Evolutionary conservation across 345 rosid genomes (phyloP).

Genomic region (Toxicodendron radicans): DNA sequence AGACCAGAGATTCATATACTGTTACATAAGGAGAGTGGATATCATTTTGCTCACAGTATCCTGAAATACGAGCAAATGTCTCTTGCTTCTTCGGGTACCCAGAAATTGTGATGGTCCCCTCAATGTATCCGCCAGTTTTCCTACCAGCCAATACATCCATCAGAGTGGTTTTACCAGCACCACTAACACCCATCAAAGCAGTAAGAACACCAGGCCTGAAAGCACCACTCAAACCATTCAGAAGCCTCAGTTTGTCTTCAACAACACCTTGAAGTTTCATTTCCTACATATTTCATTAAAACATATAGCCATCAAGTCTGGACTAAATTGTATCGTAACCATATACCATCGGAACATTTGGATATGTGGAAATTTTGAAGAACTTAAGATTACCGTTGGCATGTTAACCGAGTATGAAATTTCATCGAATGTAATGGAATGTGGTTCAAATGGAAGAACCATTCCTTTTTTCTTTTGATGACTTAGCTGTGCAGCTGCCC

Average conservation of each 20-base stretch:
- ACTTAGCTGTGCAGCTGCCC: slow-evolving; percentile 15
- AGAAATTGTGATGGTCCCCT: slow-evolving; percentile 45
- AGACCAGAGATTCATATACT: slow-evolving; percentile 50
- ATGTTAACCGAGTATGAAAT: slow-evolving; percentile 69
- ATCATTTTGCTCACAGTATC: slow-evolving; percentile 63
- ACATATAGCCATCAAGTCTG: neutral
- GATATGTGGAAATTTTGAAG: neutral
- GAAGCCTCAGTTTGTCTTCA: slow-evolving; percentile 45
- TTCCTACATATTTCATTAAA: slow-evolving; percentile 32
- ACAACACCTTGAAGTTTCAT: slow-evolving; percentile 44
- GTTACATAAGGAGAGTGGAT: slow-evolving; percentile 61
- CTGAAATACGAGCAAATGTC: slow-evolving; percentile 56
- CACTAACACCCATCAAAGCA: slow-evolving; percentile 59
- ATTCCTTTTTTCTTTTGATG: slow-evolving; percentile 53
- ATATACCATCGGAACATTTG: neutral
- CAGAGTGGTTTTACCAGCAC: slow-evolving; percentile 59
- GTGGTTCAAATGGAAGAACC: slow-evolving; percentile 84
- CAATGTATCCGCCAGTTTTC: slow-evolving; percentile 54
- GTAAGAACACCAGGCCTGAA: slow-evolving; percentile 64
- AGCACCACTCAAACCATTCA: slow-evolving; percentile 51
- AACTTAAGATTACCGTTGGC: slow-evolving; percentile 54
- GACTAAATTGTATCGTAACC: neutral
- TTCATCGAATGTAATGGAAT: slow-evolving; percentile 58
- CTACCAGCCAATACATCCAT: slow-evolving; percentile 66
- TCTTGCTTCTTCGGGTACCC: slow-evolving; percentile 61